phyloP scores from a whole-genome alignment of 1,284 basidiomycete species.

The Ustilago hordei region DNA sequence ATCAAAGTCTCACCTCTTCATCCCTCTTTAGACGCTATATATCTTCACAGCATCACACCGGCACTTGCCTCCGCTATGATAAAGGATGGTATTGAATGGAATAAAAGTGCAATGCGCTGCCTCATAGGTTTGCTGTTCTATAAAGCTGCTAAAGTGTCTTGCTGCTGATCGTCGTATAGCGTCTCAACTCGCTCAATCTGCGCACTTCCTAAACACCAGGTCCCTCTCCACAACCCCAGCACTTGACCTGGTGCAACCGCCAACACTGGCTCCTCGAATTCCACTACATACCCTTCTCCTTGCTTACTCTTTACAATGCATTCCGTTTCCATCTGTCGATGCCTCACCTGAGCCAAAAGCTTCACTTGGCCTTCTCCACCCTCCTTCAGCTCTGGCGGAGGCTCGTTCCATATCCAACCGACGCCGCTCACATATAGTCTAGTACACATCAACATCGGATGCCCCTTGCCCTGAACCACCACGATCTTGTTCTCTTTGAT shows the following conservation, averaged over 20 bases:
- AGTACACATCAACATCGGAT: conserved; percentile 76
- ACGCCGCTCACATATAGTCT: conserved; percentile 31
- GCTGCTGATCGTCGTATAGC: conserved; percentile 30
- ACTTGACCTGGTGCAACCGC: conserved; percentile 85
- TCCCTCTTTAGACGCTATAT: no score
- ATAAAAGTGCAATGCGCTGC: not conserved
- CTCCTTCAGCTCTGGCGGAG: conserved; percentile 69
- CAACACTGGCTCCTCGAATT: conserved; percentile 76
- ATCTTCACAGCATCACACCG: not conserved
- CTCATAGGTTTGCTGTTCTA: not conserved
- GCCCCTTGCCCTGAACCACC: conserved; percentile 81
- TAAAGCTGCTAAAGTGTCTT: not conserved
- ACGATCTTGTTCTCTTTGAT: conserved; percentile 75
- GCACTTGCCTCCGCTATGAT: no score
- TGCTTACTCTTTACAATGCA: conserved; percentile 71
- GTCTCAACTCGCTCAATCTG: conserved; percentile 72
- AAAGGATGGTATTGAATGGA: not conserved
- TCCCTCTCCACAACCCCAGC: conserved; percentile 78
- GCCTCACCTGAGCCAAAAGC: conserved; percentile 80
- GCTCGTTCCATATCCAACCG: conserved; percentile 42
- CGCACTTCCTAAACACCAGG: conserved; percentile 87
- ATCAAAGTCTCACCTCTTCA: not conserved
- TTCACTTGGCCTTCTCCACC: conserved; percentile 73
- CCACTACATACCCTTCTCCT: conserved; percentile 49
- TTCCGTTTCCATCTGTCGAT: conserved; percentile 76